Base-by-base conservation (phyloP, 2,329 filamentous ascomycete species). In the Rosellinia necatrix region DNA sequence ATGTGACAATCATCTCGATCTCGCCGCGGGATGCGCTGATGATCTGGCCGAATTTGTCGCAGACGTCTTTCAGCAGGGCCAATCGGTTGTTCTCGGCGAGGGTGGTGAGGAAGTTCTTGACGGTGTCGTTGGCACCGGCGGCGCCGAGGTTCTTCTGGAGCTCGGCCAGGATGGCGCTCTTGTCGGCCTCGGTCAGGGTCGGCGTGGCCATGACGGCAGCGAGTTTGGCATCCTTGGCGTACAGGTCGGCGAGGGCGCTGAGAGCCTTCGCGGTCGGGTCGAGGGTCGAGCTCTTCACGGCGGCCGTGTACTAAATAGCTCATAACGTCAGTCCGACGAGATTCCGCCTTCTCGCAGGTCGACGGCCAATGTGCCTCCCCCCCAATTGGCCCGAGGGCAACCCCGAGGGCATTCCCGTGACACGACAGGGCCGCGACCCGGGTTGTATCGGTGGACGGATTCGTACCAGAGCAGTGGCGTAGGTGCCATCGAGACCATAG, bases 381-480 rank as follows among this genome's bases (percentile, higher is more conserved):
- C 25, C 15, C 57, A 55, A 60, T 55, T 58, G 42, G 34, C 29
- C 21, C 9, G 29, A 12, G 5, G 22, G 15, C 0, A 24, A n/a
- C 19, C n/a, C 38, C 8, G 34, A 27, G 10, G 38, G n/a, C 10
- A 43, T 13, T n/a, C 19, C 13, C 15, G 12, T 9, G 19, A 19
- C 9, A n/a, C 24, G 41, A 53, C 47, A 53, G 47, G n/a, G 30
- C 27, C 30, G 41, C 21, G 50, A 42, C 24, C 13, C 35, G 15
- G 53, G 53, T n/a, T n/a, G 55, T 27, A 58, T 75, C 41, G 35
- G 24, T 46, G 53, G 51, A 49, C 35, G 56, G 75, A 56, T 60
- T n/a, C 91, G 76, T 93, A 99, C 94, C 87, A 99, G 84, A 81
- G 94, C 94, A 80, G 89, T 92, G 75, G 94, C 94, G 81, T 99